Evolutionary conservation across 2,329 filamentous ascomycete species (phyloP).

Genomic region (Leptoxyphium fumago): DNA sequence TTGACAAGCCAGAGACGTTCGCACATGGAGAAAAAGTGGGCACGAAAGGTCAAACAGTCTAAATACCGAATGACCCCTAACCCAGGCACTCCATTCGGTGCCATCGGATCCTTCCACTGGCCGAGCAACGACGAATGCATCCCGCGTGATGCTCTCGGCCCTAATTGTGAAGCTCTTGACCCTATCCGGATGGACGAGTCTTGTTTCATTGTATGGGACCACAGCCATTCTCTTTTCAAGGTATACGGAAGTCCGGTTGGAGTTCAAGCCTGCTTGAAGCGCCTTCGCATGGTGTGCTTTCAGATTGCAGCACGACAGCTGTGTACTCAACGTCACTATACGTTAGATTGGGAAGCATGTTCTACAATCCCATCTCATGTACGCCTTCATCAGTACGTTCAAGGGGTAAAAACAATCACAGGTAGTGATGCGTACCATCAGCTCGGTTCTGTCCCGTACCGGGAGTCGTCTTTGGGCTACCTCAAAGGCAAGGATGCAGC

Average conservation of each 20-base stretch:
- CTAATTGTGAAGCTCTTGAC: slow-evolving; percentile 30
- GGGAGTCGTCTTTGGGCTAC: no score
- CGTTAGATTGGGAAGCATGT: slow-evolving; percentile 2
- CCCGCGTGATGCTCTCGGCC: slow-evolving; percentile 23
- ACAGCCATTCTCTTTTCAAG: slow-evolving; percentile 14
- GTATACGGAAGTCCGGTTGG: slow-evolving; percentile 15
- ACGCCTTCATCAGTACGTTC: slow-evolving; percentile 6
- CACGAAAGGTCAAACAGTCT: slow-evolving; percentile 10
- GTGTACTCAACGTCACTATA: slow-evolving; percentile 11
- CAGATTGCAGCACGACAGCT: slow-evolving; percentile 21
- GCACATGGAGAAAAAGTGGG: slow-evolving; percentile 11
- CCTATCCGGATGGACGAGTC: slow-evolving; percentile 25
- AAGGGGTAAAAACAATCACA: no score
- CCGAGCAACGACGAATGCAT: slow-evolving; percentile 23
- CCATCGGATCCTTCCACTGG: slow-evolving; percentile 30
- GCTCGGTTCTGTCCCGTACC: no score
- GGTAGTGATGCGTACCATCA: no score
- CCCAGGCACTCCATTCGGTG: slow-evolving; percentile 8
- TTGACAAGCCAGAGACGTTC: slow-evolving; percentile 9
- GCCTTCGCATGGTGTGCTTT: slow-evolving; percentile 23
- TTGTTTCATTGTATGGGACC: slow-evolving; percentile 27
- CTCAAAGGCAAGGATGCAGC: no score
- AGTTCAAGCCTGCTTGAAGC: slow-evolving; percentile 19
- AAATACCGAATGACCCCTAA: slow-evolving; percentile 14
- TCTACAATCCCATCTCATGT: slow-evolving; percentile 6